Conservation (phyloP, 2,329 filamentous ascomycete genomes). For the Elsinoe australis region DNA sequence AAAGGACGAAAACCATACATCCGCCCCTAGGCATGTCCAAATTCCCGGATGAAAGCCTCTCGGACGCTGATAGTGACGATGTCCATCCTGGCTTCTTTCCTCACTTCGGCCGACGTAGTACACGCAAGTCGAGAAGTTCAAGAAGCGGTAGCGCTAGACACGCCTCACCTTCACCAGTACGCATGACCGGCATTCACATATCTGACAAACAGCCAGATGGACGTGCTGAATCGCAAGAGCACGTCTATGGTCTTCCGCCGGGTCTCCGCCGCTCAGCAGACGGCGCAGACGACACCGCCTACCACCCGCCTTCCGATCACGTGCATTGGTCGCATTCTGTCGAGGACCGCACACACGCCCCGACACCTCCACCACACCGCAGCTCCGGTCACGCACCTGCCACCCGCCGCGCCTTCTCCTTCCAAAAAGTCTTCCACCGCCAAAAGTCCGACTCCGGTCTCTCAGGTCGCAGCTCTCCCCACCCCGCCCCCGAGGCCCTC, state of each 20-base stretch:
- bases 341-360: constrained; percentile 40
- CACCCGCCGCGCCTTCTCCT: constrained; percentile 57
- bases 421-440: constrained; percentile 73
- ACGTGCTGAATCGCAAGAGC: constrained; percentile 27
- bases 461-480: neutral
- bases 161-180: constrained; percentile 13
- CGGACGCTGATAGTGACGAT: constrained; percentile 31
- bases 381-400: neutral
- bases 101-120: constrained; percentile 23
- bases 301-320: constrained; percentile 37
- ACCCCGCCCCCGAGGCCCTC: constrained; percentile 7
- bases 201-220: constrained; percentile 17
- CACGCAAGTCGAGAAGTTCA: constrained; percentile 7
- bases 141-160: constrained; percentile 1
- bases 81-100: constrained; percentile 45
- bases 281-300: constrained; percentile 43
- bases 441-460: constrained; percentile 32
- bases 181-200: constrained; percentile 13
- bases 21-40: constrained; percentile 82
- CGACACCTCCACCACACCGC: constrained; percentile 50
- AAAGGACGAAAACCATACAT: constrained; percentile 49
- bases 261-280: constrained; percentile 43
- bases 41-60: constrained; percentile 62
- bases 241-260: constrained; percentile 45
- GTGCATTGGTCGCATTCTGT: constrained; percentile 43